phyloP scores from a whole-genome alignment of 1,284 basidiomycete species.

The Ganoderma resinaceum region DNA sequence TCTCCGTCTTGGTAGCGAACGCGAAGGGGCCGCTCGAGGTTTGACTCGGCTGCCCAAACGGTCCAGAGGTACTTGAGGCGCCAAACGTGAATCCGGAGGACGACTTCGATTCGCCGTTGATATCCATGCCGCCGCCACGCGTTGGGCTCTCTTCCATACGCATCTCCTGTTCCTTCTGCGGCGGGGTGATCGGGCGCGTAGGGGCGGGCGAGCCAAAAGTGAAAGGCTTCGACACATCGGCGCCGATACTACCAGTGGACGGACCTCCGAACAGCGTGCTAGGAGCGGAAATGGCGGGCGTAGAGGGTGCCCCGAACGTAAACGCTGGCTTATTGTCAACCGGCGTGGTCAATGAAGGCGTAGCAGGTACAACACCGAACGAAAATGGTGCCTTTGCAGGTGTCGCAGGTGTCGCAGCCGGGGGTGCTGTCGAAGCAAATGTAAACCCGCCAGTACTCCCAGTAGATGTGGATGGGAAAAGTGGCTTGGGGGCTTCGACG shows the following conservation, averaged over 20 bases:
- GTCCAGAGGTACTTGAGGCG: conserved; percentile 26
- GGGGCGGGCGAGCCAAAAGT: conserved; percentile 32
- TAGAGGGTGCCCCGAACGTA: conserved; percentile 31
- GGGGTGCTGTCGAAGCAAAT: conserved; percentile 31
- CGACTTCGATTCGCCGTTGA: conserved; percentile 33
- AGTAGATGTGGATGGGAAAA: conserved; percentile 34
- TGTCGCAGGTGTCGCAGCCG: conserved; percentile 22
- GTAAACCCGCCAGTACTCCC: conserved; percentile 31
- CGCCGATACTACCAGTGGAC: conserved; percentile 25
- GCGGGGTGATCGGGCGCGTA: conserved; percentile 37
- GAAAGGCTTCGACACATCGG: conserved; percentile 35
- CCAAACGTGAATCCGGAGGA: conserved; percentile 33
- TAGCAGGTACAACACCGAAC: conserved; percentile 32
- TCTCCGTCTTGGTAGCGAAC: conserved; percentile 32
- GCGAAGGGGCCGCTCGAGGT: conserved; percentile 28
- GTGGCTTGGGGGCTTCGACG: conserved; percentile 38
- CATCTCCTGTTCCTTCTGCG: conserved; percentile 40
- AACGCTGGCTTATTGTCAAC: conserved; percentile 34
- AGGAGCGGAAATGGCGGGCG: conserved; percentile 20
- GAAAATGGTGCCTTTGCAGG: conserved; percentile 37
- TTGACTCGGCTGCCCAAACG: conserved; percentile 35
- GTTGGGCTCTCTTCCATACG: conserved; percentile 48
- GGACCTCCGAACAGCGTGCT: conserved; percentile 29
- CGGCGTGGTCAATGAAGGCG: conserved; percentile 31
- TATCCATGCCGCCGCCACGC: conserved; percentile 38